Base-by-base conservation (phyloP, 371 early-diverging fungal genomes). In the Coemansia sp. region DNA sequence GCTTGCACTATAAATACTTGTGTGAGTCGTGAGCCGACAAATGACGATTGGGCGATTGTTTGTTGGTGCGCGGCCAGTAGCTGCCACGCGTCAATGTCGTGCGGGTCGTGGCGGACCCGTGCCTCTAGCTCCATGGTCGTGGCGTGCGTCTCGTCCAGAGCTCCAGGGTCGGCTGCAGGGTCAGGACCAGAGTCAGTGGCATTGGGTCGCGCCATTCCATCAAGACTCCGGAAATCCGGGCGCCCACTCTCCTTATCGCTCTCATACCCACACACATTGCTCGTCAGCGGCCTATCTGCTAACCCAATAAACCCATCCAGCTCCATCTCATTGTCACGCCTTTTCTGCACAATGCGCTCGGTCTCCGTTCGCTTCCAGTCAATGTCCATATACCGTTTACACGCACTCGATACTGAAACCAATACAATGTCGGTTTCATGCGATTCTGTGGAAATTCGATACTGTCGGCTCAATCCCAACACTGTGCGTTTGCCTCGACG, bases 41-140 rank as follows among this genome's bases (percentile, higher is more conserved):
- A 73, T 10, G 66, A n/a, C 10, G 66, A 47, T 27, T 4, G 6
- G 1, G 54, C 55, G 1, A 73, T 26, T 5, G 48, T 21, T 26
- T 56, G 63, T 26, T 73, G 74, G 29, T 61, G 54, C 16, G 18
- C 54, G 1, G 34, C 59, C 16, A 69, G 59, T 2, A 18, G 29
- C 24, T 61, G 11, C 74, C 74, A 73, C 0, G 74, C 64, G 5
- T 58, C 48, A 6, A 69, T n/a, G 34, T 73, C 74, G 37, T 51
- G 65, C 7, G 27, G 22, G 34, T 73, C 47, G 14, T 24, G 39
- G 7, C 31, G 42, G 5, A 73, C 40, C 3, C 51, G 65, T 4
- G 45, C 50, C 27, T 73, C 73, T n/a, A 64, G 58, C 39, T 45
- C 59, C 0, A 26, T 24, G n/a, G 27, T 40, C 45, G 29, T 37